phyloP scores from a whole-genome alignment of 2,329 filamentous ascomycete species.

The Claviceps paspali region DNA sequence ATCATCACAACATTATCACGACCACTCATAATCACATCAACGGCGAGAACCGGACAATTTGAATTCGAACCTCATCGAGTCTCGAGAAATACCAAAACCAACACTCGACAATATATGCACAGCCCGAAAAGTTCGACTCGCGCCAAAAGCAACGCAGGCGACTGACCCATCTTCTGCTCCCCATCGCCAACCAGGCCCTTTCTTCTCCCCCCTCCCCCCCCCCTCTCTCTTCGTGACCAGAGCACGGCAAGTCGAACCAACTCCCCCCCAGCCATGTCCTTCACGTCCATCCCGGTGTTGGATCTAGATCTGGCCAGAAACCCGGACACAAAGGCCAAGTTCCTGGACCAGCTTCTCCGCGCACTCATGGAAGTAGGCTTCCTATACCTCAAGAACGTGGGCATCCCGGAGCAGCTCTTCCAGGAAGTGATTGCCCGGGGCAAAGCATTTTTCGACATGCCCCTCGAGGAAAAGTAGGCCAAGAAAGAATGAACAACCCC shows the following conservation, averaged over 20 bases:
- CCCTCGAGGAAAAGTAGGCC: constrained; percentile 55
- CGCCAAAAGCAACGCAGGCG: too few relatives aligned
- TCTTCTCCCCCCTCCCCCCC: background rate
- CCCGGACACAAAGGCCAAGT: constrained; percentile 52
- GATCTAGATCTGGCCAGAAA: constrained; percentile 54
- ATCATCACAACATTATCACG: too few relatives aligned
- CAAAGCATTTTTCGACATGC: constrained; percentile 61
- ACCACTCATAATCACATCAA: too few relatives aligned
- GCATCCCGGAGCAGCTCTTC: constrained; percentile 51
- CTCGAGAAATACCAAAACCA: too few relatives aligned
- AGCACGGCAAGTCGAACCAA: too few relatives aligned
- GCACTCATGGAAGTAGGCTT: constrained; percentile 81
- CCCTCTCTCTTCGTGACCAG: too few relatives aligned
- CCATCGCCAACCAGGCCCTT: background rate
- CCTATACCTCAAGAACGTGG: constrained; percentile 68
- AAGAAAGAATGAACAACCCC: background rate
- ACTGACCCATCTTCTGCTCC: background rate
- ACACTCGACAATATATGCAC: too few relatives aligned
- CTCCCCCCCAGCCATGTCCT: constrained; percentile 51
- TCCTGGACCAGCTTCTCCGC: constrained; percentile 55
- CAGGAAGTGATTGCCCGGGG: constrained; percentile 51
- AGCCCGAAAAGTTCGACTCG: too few relatives aligned
- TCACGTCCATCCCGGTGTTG: constrained; percentile 62
- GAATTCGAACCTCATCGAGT: too few relatives aligned
- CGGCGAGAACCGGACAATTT: too few relatives aligned